These are phyloP conservation scores for Saccharomycopsis amapae DNA, from an alignment of 805 yeast species.

Conservation along the genomic window DNA sequence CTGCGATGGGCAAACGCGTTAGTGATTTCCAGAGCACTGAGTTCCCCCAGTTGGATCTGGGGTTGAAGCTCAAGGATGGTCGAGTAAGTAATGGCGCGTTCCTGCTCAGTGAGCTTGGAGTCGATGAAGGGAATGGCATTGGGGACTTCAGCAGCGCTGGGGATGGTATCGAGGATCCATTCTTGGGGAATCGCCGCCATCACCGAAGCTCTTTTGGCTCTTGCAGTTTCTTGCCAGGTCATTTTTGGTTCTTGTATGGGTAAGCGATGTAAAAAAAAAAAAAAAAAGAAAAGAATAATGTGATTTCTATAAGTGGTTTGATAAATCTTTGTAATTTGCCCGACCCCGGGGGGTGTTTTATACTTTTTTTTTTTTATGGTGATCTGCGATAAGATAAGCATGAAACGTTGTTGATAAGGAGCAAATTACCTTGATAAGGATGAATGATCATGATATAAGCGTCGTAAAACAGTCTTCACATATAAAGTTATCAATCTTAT, in stretches of 20 bases:
- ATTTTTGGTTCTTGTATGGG: no score
- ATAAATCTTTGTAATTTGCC: no score
- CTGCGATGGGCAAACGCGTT: constrained; percentile 54
- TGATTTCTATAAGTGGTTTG: no score
- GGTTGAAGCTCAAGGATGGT: constrained; percentile 17
- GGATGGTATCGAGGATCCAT: constrained; percentile 23
- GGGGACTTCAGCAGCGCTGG: constrained; percentile 20
- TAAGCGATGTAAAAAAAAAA: no score
- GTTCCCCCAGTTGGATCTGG: constrained; percentile 26
- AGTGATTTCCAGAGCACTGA: constrained; percentile 40
- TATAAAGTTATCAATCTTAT: no score
- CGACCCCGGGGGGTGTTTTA: no score
- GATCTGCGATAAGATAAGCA: no score
- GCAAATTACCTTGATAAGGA: no score
- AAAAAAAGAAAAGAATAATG: background rate
- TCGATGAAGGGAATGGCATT: constrained; percentile 23
- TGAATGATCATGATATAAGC: no score
- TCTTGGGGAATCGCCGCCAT: constrained; percentile 21
- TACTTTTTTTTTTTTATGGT: no score
- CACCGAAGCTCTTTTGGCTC: constrained; percentile 20
- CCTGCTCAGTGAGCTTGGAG: constrained; percentile 18
- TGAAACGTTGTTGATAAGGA: no score
- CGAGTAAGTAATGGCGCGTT: constrained; percentile 23
- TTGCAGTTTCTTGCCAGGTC: constrained; percentile 22
- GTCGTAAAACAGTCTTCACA: no score